Conservation (phyloP, 2,329 filamentous ascomycete genomes). For the Colletotrichum trifolii region DNA sequence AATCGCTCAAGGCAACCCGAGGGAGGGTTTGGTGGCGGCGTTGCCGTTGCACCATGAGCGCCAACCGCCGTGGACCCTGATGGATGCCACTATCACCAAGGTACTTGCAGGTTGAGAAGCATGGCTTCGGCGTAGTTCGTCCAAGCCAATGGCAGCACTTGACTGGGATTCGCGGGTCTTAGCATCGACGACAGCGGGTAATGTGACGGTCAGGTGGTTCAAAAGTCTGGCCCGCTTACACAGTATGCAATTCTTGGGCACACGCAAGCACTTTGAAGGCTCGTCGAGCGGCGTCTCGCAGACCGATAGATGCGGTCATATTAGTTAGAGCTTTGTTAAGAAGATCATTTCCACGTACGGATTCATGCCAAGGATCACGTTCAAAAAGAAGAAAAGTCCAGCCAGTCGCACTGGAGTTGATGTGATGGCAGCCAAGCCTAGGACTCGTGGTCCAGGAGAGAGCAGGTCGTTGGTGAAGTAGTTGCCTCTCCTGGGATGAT, state of each 20-base stretch:
- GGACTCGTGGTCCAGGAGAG: slow-evolving; percentile 6
- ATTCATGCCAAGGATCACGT: slow-evolving; percentile 6
- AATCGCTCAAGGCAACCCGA: background rate
- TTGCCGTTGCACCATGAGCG: background rate
- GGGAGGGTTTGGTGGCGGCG: background rate
- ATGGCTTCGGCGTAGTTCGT: slow-evolving; percentile 9
- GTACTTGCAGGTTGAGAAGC: slow-evolving; percentile 17
- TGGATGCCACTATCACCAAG: background rate
- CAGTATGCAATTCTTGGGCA: no score
- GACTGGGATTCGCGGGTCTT: background rate
- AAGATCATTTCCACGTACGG: background rate
- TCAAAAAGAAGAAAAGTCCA: background rate
- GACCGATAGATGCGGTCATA: background rate
- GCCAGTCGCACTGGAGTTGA: background rate
- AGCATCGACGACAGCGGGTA: background rate
- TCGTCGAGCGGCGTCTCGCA: background rate
- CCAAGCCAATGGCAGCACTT: slow-evolving; percentile 10
- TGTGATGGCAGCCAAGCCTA: background rate
- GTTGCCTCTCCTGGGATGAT: slow-evolving; percentile 29
- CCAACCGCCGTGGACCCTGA: background rate
- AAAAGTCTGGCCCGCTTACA: no score
- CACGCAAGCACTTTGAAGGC: slow-evolving; percentile 1
- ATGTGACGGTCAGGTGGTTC: background rate
- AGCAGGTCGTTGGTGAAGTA: slow-evolving; percentile 15
- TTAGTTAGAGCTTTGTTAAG: background rate